Conservation (phyloP, 2,329 filamentous ascomycete species). For the Mycogone perniciosa region DNA sequence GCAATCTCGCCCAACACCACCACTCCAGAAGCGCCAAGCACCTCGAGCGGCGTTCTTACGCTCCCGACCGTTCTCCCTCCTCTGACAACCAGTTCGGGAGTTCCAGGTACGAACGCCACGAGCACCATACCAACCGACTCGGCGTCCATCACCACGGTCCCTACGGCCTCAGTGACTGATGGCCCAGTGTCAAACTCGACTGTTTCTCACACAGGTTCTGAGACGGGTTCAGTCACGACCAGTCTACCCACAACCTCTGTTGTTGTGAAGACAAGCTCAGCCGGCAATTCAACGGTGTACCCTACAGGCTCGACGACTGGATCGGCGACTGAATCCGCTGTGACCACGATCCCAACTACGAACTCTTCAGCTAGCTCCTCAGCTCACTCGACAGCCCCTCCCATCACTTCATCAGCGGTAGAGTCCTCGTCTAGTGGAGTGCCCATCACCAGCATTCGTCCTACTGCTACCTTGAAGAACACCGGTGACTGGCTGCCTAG, state of each 20-base stretch:
- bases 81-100: slow-evolving; percentile 3
- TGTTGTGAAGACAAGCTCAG: slow-evolving; percentile 1
- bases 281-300: not conserved
- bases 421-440: slow-evolving; percentile 9
- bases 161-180: not conserved
- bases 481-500: slow-evolving; percentile 49
- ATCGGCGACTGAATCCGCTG: not conserved
- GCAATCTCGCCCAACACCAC: slow-evolving; percentile 7
- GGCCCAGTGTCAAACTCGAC: not conserved
- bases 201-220: not conserved
- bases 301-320: not conserved
- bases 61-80: slow-evolving; percentile 4
- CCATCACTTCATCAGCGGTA: slow-evolving; percentile 5
- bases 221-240: not conserved
- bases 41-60: slow-evolving; percentile 6
- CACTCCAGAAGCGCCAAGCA: slow-evolving; percentile 10
- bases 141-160: not conserved
- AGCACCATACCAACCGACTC: not conserved
- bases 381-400: not conserved
- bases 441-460: slow-evolving; percentile 34
- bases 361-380: not conserved
- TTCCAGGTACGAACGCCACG: slow-evolving; percentile 5
- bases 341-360: not conserved
- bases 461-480: slow-evolving; percentile 38
- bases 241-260: not conserved